These are phyloP conservation scores for Botrytis tulipae DNA, from an alignment of 2,329 filamentous ascomycete species.

Conservation along the genomic window DNA sequence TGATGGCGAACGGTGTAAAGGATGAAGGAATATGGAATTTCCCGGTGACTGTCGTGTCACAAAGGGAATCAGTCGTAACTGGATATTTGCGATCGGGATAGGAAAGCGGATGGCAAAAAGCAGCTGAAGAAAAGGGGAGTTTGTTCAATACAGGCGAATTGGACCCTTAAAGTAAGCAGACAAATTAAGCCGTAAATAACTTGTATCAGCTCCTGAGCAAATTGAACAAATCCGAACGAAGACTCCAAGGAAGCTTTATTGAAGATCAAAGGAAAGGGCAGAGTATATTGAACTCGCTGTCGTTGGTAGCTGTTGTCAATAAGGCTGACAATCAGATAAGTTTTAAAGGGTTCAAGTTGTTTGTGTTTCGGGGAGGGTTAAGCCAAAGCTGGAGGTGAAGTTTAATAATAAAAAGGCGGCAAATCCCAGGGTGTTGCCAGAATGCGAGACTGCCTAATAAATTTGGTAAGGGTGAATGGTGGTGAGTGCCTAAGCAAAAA, in stretches of 20 bases:
- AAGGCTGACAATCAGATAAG: conserved; percentile 14
- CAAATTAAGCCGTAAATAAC: conserved; percentile 5
- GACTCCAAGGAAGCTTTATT: background rate
- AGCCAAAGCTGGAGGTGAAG: conserved; percentile 2
- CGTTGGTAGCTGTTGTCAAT: conserved; percentile 8
- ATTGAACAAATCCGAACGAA: conserved; percentile 8
- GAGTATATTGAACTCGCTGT: background rate
- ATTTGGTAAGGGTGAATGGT: background rate
- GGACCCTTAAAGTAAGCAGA: background rate
- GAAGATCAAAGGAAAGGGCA: background rate
- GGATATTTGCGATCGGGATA: background rate
- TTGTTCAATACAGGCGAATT: background rate
- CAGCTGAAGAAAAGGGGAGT: conserved; percentile 8
- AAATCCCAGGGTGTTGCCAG: background rate
- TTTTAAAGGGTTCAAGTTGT: conserved; percentile 3
- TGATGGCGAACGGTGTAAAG: conserved; percentile 27
- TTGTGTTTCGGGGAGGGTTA: background rate
- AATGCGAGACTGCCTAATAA: background rate
- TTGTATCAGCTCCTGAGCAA: conserved; percentile 16
- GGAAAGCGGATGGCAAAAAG: background rate
- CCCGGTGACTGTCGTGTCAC: conserved; percentile 5
- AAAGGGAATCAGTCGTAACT: background rate
- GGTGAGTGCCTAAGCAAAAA: background rate
- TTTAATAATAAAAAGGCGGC: conserved; percentile 9
- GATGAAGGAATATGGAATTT: background rate